Percentiles rank a stretch among this genome's conserved stretches.
Evolutionary conservation across 768 basidiomycete genomes (phyloP).

Genomic region (Xanthoconium purpureum): DNA sequence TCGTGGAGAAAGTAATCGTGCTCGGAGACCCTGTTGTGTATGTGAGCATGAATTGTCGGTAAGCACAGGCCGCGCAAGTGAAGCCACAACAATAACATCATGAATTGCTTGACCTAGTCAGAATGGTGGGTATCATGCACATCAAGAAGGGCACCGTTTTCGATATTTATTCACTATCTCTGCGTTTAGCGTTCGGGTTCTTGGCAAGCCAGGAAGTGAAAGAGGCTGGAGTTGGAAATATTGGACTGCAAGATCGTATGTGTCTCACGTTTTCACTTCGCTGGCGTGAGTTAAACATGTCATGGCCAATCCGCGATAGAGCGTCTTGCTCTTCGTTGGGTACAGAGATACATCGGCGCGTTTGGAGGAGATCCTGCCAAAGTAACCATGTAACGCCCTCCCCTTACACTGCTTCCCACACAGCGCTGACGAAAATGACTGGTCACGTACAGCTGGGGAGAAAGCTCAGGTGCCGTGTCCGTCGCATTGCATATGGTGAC

Average conservation of each 20-base stretch:
- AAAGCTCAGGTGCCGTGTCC: constrained; percentile 37
- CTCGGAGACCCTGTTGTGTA: constrained; percentile 35
- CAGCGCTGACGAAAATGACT: not conserved
- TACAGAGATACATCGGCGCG: constrained; percentile 53
- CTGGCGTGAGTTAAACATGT: no score
- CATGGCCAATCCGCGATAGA: constrained; percentile 15
- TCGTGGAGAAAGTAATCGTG: constrained; percentile 34
- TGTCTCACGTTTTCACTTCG: not conserved
- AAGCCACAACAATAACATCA: no score
- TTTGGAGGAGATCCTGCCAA: constrained; percentile 59
- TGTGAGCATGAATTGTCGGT: constrained; percentile 44
- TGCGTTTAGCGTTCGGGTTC: constrained; percentile 35
- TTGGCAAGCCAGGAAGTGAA: constrained; percentile 39
- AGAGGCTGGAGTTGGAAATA: constrained; percentile 42
- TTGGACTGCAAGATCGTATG: constrained; percentile 48
- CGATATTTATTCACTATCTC: not conserved
- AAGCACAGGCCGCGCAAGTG: no score
- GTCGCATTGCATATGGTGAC: constrained; percentile 30
- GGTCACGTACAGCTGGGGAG: constrained; percentile 26
- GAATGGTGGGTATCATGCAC: constrained; percentile 15
- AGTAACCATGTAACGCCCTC: constrained; percentile 29
- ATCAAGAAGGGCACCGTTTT: no score
- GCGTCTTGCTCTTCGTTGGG: constrained; percentile 46
- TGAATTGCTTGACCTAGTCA: no score
- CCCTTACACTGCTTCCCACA: not conserved